A percentile compares a stretch with the other conserved stretches of the same genome.
These are phyloP conservation scores for Metschnikowia chrysomelidarum DNA, from an alignment of 805 yeast species.

Conservation along the genomic window DNA sequence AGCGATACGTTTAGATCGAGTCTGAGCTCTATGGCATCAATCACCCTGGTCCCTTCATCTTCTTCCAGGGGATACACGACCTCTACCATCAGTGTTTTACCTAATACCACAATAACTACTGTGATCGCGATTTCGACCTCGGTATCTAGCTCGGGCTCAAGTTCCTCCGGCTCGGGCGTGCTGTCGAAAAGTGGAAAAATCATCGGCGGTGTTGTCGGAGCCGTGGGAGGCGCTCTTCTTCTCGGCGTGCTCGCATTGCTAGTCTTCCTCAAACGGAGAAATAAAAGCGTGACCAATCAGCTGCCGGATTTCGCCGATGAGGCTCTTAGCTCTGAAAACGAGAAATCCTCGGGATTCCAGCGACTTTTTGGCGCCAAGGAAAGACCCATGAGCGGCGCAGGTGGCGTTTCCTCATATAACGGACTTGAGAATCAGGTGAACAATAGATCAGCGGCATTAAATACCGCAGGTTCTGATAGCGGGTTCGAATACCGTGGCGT, in stretches of 20 bases:
- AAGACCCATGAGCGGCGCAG: constrained; percentile 17
- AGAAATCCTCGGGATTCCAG: constrained; percentile 25
- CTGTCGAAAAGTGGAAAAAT: constrained; percentile 26
- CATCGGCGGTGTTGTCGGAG: constrained; percentile 47
- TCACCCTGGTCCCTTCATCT: constrained; percentile 10
- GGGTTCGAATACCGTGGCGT: constrained; percentile 46
- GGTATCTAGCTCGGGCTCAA: constrained; percentile 15
- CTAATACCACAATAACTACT: constrained; percentile 42
- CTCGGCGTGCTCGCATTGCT: constrained; percentile 38
- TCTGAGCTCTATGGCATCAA: constrained; percentile 1
- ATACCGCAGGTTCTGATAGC: constrained; percentile 17
- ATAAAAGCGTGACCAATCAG: constrained; percentile 35
- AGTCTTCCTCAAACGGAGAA: constrained; percentile 33
- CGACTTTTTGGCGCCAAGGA: constrained; percentile 30
- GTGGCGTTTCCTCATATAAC: constrained; percentile 19
- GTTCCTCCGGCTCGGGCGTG: constrained; percentile 8
- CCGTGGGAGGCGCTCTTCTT: constrained; percentile 45
- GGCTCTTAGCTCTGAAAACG: constrained; percentile 20
- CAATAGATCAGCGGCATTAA: constrained; percentile 16
- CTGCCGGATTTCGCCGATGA: constrained; percentile 44
- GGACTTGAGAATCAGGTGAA: constrained; percentile 31
- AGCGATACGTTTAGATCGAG: not conserved
- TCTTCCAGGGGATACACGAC: constrained; percentile 11
- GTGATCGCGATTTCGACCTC: constrained; percentile 39
- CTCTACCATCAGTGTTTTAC: constrained; percentile 22